phyloP scores from a whole-genome alignment of 2,329 filamentous ascomycete species.

The Colletotrichum destructivum region DNA sequence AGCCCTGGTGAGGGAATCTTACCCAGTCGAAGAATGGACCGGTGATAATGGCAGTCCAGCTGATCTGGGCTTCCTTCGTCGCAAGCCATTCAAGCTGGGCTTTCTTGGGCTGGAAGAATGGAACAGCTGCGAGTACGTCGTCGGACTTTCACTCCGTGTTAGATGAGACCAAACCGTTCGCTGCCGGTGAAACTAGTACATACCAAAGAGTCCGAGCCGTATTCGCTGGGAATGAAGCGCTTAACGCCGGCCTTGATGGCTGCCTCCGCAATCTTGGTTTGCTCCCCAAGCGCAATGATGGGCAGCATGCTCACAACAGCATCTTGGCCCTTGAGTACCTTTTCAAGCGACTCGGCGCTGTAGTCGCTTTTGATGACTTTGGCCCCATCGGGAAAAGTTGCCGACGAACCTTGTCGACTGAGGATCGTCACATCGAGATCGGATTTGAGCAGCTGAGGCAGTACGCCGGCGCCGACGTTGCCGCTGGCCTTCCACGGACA shows the following conservation, averaged over 20 bases:
- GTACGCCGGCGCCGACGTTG: slow-evolving; percentile 12
- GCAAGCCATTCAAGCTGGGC: slow-evolving; percentile 45
- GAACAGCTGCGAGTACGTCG: neutral
- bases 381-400: slow-evolving; percentile 9
- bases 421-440: slow-evolving; percentile 17
- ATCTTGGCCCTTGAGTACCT: slow-evolving; percentile 38
- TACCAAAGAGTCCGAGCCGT: slow-evolving; percentile 58
- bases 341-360: slow-evolving; percentile 3
- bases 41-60: slow-evolving; percentile 66
- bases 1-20: neutral
- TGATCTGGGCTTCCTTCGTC: slow-evolving; percentile 55
- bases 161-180: neutral
- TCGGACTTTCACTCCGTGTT: neutral
- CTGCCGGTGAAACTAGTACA: neutral
- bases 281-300: slow-evolving; percentile 49
- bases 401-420: slow-evolving; percentile 1
- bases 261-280: slow-evolving; percentile 61
- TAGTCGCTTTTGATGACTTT: slow-evolving; percentile 23
- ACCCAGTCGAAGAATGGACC: slow-evolving; percentile 69
- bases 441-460: slow-evolving; percentile 19
- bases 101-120: slow-evolving; percentile 21
- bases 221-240: slow-evolving; percentile 68
- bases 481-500: slow-evolving; percentile 16
- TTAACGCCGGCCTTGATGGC: slow-evolving; percentile 67
- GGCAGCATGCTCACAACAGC: slow-evolving; percentile 57